Evolutionary conservation across 2,329 filamentous ascomycete species (phyloP).

Genomic region (Colletotrichum filicis): DNA sequence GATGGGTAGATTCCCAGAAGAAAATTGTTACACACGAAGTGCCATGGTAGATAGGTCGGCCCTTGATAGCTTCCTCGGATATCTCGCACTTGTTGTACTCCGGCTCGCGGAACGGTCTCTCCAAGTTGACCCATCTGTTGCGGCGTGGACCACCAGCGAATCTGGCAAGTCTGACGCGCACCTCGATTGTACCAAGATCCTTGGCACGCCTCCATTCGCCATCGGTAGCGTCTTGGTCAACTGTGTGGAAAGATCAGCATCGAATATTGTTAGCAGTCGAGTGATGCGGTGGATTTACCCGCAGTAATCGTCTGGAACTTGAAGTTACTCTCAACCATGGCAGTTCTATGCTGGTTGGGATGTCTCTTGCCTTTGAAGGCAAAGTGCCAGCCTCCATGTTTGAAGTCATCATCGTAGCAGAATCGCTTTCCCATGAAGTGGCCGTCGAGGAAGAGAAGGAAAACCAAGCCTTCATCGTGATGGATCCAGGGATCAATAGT

Average conservation of each 20-base stretch:
- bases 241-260: background rate
- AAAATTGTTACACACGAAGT: constrained; percentile 40
- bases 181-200: constrained; percentile 42
- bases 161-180: constrained; percentile 34
- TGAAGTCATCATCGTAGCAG: constrained; percentile 11
- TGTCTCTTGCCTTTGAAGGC: constrained; percentile 14
- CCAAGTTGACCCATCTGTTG: background rate
- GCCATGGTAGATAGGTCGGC: constrained; percentile 46
- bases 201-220: constrained; percentile 32
- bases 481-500: constrained; percentile 41
- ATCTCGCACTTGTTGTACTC: constrained; percentile 38
- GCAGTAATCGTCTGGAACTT: constrained; percentile 42
- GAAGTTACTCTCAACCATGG: constrained; percentile 36
- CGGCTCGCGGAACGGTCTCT: constrained; percentile 8
- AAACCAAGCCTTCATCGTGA: constrained; percentile 36
- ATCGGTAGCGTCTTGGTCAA: constrained; percentile 38
- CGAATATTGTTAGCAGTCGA: background rate
- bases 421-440: constrained; percentile 29
- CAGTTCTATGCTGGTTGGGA: constrained; percentile 5
- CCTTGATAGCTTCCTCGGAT: constrained; percentile 48
- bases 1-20: background rate
- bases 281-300: constrained; percentile 31
- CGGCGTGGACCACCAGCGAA: background rate
- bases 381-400: constrained; percentile 4
- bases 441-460: constrained; percentile 40